Percentiles rank a stretch among this genome's conserved stretches.
Evolutionary conservation across 495 filamentous ascomycete genomes (phyloP).

Genomic region (Neurospora terricola): DNA sequence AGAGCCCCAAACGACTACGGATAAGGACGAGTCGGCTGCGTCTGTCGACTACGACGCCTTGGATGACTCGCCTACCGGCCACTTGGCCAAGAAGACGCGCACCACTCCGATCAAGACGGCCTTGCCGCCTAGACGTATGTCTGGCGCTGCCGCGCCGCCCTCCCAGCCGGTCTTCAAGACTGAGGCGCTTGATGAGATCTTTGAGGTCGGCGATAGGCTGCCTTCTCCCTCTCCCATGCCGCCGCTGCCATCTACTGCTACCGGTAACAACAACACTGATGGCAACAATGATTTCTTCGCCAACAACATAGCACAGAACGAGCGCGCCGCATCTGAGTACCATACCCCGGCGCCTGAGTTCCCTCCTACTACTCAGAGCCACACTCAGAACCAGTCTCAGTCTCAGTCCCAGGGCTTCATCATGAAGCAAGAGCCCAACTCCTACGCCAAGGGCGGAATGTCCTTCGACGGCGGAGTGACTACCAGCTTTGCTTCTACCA

Average conservation of each 20-base stretch:
- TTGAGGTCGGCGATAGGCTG: not conserved
- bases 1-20: conserved; percentile 3
- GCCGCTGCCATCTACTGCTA: not conserved
- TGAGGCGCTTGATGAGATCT: not conserved
- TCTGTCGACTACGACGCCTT: conserved; percentile 11
- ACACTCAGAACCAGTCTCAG: not conserved
- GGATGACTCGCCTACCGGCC: conserved; percentile 14
- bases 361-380: not conserved
- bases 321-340: not conserved
- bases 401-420: not conserved
- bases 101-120: not conserved
- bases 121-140: not conserved
- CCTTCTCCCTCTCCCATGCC: not conserved
- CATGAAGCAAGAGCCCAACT: not conserved
- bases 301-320: not conserved
- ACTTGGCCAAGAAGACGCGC: conserved; percentile 7
- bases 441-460: not conserved
- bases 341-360: not conserved
- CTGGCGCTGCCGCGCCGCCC: not conserved
- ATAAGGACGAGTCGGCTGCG: not conserved
- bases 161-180: not conserved
- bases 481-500: not conserved
- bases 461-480: not conserved
- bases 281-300: not conserved
- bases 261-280: not conserved